Percentiles rank a stretch among this genome's conserved stretches.
These are phyloP conservation scores for Fusarium floridanum DNA, from an alignment of 2,329 filamentous ascomycete species.

Conservation along the genomic window DNA sequence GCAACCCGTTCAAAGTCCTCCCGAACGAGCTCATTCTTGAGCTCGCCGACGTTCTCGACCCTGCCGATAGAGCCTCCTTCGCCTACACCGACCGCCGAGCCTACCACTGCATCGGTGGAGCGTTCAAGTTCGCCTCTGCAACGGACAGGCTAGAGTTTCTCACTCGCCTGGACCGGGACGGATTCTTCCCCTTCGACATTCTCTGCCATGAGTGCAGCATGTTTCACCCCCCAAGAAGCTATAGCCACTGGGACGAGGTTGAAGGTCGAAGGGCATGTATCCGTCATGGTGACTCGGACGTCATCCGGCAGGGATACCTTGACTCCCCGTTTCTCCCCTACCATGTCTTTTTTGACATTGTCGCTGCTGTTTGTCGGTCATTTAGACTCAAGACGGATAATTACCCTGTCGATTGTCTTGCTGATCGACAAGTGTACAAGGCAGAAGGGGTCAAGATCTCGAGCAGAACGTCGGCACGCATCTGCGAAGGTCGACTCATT, in stretches of 20 bases:
- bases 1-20: not conserved
- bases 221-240: not conserved
- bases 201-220: not conserved
- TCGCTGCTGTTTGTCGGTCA: not conserved
- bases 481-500: not conserved
- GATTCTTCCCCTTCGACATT: not conserved
- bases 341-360: not conserved
- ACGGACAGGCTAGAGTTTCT: not conserved
- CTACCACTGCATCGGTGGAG: not conserved
- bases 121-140: not conserved
- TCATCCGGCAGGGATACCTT: not conserved
- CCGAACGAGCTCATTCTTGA: not conserved
- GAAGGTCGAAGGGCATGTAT: not conserved
- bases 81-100: not conserved
- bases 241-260: not conserved
- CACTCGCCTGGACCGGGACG: not conserved
- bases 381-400: not conserved
- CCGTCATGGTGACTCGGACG: not conserved
- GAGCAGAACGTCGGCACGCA: not conserved
- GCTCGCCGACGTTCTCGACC: not conserved
- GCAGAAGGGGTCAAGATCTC: not conserved
- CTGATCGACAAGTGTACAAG: not conserved
- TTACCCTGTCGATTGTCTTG: not conserved
- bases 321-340: not conserved
- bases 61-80: not conserved